phyloP scores from a whole-genome alignment of 768 basidiomycete genomes.

The Boletus rufocinnamomeus region DNA sequence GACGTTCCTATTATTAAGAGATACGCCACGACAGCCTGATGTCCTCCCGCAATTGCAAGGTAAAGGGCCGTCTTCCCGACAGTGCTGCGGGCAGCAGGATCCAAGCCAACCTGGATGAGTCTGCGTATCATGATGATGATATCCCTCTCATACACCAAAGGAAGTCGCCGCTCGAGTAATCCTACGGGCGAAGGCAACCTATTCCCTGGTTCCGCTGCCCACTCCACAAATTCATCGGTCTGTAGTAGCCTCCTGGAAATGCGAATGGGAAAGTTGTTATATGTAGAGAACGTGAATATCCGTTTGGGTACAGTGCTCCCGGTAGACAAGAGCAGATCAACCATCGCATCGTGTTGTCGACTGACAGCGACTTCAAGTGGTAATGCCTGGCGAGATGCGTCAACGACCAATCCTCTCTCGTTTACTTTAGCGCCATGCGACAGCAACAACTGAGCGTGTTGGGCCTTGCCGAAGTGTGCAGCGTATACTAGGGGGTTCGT shows the following conservation, averaged over 20 bases:
- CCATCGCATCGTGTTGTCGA: constrained; percentile 1
- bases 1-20: background rate
- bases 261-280: constrained; percentile 3
- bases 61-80: constrained; percentile 2
- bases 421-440: constrained; percentile 5
- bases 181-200: background rate
- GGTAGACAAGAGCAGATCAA: background rate
- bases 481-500: constrained; percentile 17
- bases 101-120: constrained; percentile 7
- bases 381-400: background rate
- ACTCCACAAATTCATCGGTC: constrained; percentile 11
- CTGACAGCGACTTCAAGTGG: constrained; percentile 13
- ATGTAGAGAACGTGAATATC: background rate
- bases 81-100: background rate
- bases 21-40: background rate
- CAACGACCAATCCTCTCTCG: constrained; percentile 5
- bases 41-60: constrained; percentile 4
- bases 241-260: constrained; percentile 6
- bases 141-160: constrained; percentile 7
- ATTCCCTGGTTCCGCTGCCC: constrained; percentile 5
- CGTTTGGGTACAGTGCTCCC: constrained; percentile 7
- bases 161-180: constrained; percentile 5
- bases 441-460: constrained; percentile 4
- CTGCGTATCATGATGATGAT: constrained; percentile 10
- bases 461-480: constrained; percentile 8